phyloP scores from a whole-genome alignment of 306 rosid genomes.

The Vigna hirtella region DNA sequence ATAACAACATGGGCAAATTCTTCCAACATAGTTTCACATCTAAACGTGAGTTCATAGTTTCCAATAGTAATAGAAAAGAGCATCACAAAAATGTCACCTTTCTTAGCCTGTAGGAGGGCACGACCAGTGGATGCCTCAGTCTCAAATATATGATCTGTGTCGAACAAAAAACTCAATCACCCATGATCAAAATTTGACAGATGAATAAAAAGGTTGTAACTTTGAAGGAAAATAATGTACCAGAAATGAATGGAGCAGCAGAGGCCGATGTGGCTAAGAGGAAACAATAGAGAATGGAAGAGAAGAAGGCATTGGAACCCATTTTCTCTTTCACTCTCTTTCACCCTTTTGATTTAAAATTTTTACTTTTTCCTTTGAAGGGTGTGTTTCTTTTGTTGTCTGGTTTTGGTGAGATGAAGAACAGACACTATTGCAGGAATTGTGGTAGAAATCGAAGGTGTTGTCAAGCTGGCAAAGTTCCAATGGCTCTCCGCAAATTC shows the following conservation, averaged over 20 bases:
- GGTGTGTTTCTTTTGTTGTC: background rate
- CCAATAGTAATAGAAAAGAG: no score
- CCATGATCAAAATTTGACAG: background rate
- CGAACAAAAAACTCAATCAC: background rate
- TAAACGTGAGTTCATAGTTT: no score
- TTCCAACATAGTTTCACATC: no score
- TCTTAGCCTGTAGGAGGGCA: slow-evolving; percentile 78
- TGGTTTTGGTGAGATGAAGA: slow-evolving; percentile 40
- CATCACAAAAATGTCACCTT: slow-evolving; percentile 50
- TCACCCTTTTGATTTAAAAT: slow-evolving; percentile 9
- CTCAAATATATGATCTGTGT: slow-evolving; percentile 61
- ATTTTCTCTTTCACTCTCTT: slow-evolving; percentile 60
- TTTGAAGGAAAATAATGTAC: slow-evolving; percentile 42
- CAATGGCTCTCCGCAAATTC: slow-evolving; percentile 48
- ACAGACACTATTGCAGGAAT: slow-evolving; percentile 48
- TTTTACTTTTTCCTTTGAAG: background rate
- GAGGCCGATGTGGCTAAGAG: slow-evolving; percentile 55
- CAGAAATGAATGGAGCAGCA: slow-evolving; percentile 60
- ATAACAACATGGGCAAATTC: no score
- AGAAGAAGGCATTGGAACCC: slow-evolving; percentile 56
- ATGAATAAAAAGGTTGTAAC: background rate
- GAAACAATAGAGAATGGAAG: slow-evolving; percentile 53
- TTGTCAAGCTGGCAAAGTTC: slow-evolving; percentile 42
- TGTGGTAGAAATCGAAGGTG: slow-evolving; percentile 46
- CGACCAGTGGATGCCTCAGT: slow-evolving; percentile 56